Evolutionary conservation across 768 basidiomycete genomes (phyloP).

Genomic region (Boletus bicolor): DNA sequence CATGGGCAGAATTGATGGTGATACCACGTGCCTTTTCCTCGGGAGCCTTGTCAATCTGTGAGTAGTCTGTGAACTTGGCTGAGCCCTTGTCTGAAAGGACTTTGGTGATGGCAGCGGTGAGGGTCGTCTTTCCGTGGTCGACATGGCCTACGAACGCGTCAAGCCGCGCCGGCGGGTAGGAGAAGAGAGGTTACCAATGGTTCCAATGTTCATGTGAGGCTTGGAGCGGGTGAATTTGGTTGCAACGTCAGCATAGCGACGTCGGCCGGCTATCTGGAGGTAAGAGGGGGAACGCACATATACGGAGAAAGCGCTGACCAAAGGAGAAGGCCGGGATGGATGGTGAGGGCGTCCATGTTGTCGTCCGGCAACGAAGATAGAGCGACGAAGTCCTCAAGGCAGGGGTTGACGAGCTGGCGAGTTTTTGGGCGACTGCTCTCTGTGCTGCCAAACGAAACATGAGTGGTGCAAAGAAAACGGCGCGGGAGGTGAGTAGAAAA

Average conservation of each 20-base stretch:
- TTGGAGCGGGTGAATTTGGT: conserved; percentile 67
- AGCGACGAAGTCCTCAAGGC: neutral
- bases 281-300: neutral
- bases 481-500: neutral
- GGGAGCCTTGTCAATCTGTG: conserved; percentile 97
- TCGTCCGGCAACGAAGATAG: conserved; percentile 14
- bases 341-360: conserved; percentile 7
- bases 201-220: conserved; percentile 95
- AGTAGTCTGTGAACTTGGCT: conserved; percentile 90
- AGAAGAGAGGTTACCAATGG: conserved; percentile 56
- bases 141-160: conserved; percentile 63
- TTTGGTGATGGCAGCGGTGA: conserved; percentile 95
- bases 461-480: neutral
- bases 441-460: conserved; percentile 34
- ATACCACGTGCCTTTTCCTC: conserved; percentile 99
- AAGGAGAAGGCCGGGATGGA: conserved; percentile 5
- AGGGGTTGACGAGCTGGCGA: neutral
- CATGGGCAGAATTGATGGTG: conserved; percentile 98
- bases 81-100: conserved; percentile 76
- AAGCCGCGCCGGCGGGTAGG: conserved; percentile 13
- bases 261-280: conserved; percentile 19
- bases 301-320: neutral
- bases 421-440: conserved; percentile 5
- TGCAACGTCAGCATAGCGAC: conserved; percentile 71
- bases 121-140: conserved; percentile 97